Conservation (phyloP, 1,284 basidiomycete species). For the Testicularia cyperi region DNA sequence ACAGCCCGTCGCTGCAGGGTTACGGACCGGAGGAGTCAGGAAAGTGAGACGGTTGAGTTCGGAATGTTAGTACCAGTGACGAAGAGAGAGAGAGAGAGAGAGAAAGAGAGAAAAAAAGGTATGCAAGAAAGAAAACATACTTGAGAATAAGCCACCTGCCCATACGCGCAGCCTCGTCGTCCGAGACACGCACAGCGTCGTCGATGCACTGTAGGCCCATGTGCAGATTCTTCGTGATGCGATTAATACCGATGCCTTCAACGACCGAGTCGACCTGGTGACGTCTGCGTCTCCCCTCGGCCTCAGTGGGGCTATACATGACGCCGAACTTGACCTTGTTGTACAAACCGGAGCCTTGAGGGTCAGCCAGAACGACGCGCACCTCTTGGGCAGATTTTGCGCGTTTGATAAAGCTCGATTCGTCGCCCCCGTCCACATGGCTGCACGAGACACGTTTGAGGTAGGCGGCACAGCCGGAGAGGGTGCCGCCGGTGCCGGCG, state of each 20-base stretch:
- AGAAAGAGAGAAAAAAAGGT: conserved; percentile 47
- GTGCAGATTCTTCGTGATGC: conserved; percentile 53
- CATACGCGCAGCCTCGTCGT: conserved; percentile 57
- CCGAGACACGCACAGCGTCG: conserved; percentile 49
- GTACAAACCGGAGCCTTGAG: conserved; percentile 89
- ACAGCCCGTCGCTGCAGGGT: conserved; percentile 80
- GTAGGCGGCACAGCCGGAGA: conserved; percentile 80
- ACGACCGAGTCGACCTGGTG: conserved; percentile 68
- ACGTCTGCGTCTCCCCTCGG: conserved; percentile 88
- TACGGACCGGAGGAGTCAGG: too few species aligned
- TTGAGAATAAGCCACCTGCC: conserved; percentile 48
- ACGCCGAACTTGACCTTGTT: conserved; percentile 79
- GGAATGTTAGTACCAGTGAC: too few species aligned
- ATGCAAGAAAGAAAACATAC: conserved; percentile 2
- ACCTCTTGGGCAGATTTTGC: conserved; percentile 23
- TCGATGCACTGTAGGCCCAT: conserved; percentile 52
- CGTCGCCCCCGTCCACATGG: not conserved
- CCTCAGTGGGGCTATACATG: conserved; percentile 87
- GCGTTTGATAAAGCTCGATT: conserved; percentile 6
- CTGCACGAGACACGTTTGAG: conserved; percentile 66
- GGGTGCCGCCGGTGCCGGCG: conserved; percentile 93
- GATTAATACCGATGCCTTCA: conserved; percentile 69
- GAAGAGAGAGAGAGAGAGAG: not conserved
- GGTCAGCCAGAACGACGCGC: conserved; percentile 74
- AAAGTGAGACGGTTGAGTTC: too few species aligned